Conservation (phyloP, 495 filamentous ascomycete genomes). For the Neurospora intermedia region DNA sequence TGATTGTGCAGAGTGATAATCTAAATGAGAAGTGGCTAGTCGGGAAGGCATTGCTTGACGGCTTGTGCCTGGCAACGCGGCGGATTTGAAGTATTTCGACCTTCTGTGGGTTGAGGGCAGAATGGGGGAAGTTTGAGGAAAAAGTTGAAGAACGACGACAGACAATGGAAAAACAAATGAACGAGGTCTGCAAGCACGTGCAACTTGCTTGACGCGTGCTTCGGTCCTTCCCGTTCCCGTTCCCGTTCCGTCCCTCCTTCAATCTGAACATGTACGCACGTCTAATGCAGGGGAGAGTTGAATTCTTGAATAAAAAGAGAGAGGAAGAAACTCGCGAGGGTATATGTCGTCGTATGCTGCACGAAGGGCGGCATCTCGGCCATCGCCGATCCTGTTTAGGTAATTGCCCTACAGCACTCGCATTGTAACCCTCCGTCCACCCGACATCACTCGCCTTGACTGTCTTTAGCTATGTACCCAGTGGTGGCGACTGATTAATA, state of each 20-base stretch:
- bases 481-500: neutral
- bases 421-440: neutral
- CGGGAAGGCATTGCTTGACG: neutral
- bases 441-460: neutral
- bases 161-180: neutral
- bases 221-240: neutral
- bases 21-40: neutral
- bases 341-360: neutral
- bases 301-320: neutral
- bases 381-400: neutral
- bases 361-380: neutral
- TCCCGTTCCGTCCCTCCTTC: neutral
- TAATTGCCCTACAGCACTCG: neutral
- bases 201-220: neutral
- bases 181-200: neutral
- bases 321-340: too few relatives aligned
- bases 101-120: neutral
- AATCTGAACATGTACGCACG: neutral
- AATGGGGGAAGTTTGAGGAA: neutral
- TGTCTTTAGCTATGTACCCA: neutral
- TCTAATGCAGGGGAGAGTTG: neutral
- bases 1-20: too few relatives aligned
- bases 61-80: neutral
- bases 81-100: too few relatives aligned
- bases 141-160: neutral